phyloP scores from a whole-genome alignment of 169 alveolate genomes.

The Cryptosporidium sp. region DNA sequence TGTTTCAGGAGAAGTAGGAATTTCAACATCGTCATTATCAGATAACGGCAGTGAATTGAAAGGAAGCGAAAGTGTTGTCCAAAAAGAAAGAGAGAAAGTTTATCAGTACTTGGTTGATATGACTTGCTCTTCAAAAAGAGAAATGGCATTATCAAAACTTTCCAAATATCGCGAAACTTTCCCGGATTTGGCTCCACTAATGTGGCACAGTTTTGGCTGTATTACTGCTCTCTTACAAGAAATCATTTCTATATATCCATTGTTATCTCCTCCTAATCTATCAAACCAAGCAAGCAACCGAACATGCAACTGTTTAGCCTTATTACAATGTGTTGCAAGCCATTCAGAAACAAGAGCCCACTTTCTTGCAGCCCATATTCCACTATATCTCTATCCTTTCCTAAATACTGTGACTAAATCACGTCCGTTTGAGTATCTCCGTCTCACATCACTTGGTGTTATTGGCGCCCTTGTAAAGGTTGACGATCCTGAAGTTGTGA shows the following conservation, averaged over 20 bases:
- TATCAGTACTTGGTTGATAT: conserved; percentile 91
- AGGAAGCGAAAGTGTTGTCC: conserved; percentile 1
- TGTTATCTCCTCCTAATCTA: conserved; percentile 93
- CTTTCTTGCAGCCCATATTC: conserved; percentile 97
- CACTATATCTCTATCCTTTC: conserved; percentile 97
- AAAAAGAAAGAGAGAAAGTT: conserved; percentile 77
- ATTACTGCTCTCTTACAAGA: conserved; percentile 95
- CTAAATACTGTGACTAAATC: conserved; percentile 94
- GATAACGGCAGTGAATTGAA: conserved; percentile 1
- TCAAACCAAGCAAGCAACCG: conserved; percentile 93
- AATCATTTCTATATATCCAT: conserved; percentile 89
- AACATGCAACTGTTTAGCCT: conserved; percentile 98
- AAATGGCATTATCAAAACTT: conserved; percentile 95
- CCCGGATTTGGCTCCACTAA: conserved; percentile 96
- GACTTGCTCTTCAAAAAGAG: conserved; percentile 94
- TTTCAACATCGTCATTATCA: background rate
- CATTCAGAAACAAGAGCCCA: conserved; percentile 96
- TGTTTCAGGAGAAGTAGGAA: conserved; percentile 10
- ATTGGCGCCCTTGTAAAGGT: conserved; percentile 99
- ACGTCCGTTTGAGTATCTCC: conserved; percentile 96
- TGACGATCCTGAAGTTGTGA: conserved; percentile 97
- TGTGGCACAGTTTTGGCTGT: conserved; percentile 98
- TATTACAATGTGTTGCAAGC: conserved; percentile 97
- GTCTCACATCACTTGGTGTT: conserved; percentile 98
- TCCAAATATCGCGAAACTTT: conserved; percentile 91